Evolutionary conservation across 2,329 filamentous ascomycete genomes (phyloP).

Genomic region (Ophiostoma sp.): DNA sequence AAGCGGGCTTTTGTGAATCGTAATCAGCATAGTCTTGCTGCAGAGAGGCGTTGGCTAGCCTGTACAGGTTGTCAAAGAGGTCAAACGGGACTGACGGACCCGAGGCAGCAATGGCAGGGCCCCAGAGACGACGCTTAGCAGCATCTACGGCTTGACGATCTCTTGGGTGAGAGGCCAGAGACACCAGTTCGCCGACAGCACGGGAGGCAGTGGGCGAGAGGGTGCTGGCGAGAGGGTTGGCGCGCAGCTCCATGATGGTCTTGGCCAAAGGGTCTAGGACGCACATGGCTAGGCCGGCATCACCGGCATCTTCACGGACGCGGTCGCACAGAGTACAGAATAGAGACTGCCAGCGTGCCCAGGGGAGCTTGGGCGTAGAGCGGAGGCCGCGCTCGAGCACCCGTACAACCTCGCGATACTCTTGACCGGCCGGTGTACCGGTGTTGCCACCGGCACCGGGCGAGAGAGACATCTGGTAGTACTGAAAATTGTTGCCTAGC

Average conservation of each 20-base stretch:
- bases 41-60: conserved; percentile 50
- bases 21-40: conserved; percentile 45
- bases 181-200: conserved; percentile 41
- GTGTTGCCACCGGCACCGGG: conserved; percentile 17
- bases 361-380: conserved; percentile 44
- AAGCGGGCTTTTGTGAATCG: conserved; percentile 29
- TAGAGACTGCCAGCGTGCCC: conserved; percentile 47
- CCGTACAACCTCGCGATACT: conserved; percentile 63
- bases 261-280: conserved; percentile 68
- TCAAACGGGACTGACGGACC: conserved; percentile 45
- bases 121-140: conserved; percentile 62
- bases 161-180: conserved; percentile 48
- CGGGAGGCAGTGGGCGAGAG: conserved; percentile 32
- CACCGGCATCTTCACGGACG: conserved; percentile 58
- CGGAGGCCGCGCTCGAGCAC: conserved; percentile 60
- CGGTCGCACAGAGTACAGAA: conserved; percentile 53
- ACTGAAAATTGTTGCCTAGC: conserved; percentile 6
- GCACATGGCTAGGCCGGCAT: conserved; percentile 59
- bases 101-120: conserved; percentile 40
- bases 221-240: conserved; percentile 24
- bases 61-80: conserved; percentile 62
- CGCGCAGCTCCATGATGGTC: conserved; percentile 39
- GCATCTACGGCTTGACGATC: conserved; percentile 60
- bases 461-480: conserved; percentile 21
- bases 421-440: conserved; percentile 53